These are phyloP conservation scores for Monsonia emarginata DNA, from an alignment of 441 rosid species.

Conservation along the genomic window DNA sequence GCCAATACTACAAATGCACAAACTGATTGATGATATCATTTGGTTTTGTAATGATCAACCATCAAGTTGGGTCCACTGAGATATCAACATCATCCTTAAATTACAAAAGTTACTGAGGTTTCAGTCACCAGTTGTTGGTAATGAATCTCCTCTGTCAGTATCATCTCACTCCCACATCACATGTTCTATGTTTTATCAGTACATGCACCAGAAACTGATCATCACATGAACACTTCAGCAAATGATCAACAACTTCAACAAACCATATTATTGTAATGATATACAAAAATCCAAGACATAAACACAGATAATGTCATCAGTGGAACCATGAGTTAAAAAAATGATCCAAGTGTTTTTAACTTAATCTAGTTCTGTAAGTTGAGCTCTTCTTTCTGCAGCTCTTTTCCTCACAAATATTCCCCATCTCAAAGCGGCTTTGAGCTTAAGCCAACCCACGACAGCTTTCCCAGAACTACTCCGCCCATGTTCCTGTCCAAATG, in stretches of 20 bases:
- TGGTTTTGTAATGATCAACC: background rate
- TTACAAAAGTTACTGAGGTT: background rate
- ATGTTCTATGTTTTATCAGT: background rate
- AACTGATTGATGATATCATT: background rate
- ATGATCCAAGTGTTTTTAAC: background rate
- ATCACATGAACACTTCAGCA: background rate
- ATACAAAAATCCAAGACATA: background rate
- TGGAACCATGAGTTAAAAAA: background rate
- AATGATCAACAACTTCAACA: background rate
- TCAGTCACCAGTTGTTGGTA: too few relatives aligned
- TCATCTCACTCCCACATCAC: too few relatives aligned
- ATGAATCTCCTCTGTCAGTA: background rate
- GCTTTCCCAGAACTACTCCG: constrained; percentile 1
- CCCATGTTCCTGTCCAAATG: background rate
- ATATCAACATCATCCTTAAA: background rate
- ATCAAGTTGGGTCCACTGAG: background rate
- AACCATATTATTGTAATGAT: background rate
- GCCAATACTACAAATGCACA: background rate
- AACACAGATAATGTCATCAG: background rate
- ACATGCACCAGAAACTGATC: background rate
- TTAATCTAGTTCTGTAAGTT: background rate
- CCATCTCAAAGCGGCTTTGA: constrained; percentile 3
- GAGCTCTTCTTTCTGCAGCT: constrained; percentile 8
- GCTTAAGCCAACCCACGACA: constrained; percentile 5
- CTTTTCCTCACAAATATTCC: constrained; percentile 6